Base-by-base conservation (phyloP, 2,329 filamentous ascomycete species). In the Cladosporium austrohemisphaericum region DNA sequence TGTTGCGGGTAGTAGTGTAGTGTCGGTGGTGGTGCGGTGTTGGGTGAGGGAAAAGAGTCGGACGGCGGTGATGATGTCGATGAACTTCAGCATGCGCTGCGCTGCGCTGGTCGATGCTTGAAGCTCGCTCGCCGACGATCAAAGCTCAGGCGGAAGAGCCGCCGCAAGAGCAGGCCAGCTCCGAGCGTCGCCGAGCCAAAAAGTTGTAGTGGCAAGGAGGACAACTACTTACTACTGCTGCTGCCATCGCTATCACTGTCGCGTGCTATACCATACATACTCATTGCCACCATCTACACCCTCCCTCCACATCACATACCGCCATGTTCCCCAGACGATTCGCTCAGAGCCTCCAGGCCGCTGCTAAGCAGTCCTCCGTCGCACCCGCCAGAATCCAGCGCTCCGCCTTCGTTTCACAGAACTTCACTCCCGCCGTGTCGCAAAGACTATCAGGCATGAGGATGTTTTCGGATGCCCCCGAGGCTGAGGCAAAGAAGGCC, bases 381-480 rank as follows among this genome's bases (percentile, higher is more conserved):
- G 44, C 44, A 22, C 33, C 46, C 22, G 37, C 46, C 37, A 49
- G 37, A 49, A 35, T 49, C 38, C 46, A 41, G 37, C 46, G 46
- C 37, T 41, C 46, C 38, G 37, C 46, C 22, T 49, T 49, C 46
- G 37, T 43, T 18, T 49, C 46, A 16, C 29, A 49, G 46, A 37
- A 43, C n/a, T 49, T 41, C 28, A 31, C 64, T 59, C 65, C 57
- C 57, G 54, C 51, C 41, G 52, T 59, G 59, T 59, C 59, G 55
- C 62, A 55, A 49, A 52, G 63, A 61, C 32, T 61, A 57, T 49
- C 53, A 40, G 44, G 62, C 64, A 11, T 65, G 66, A 54, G 63
- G 71, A 65, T 72, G 70, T 75, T 74, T 54, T 74, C 72, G 10
- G 67, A 73, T 48, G 62, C 64, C 16, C 61, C 72, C 61, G 67